Evolutionary conservation across 371 early-diverging fungal genomes (phyloP).

Genomic region (Smittium culicis): DNA sequence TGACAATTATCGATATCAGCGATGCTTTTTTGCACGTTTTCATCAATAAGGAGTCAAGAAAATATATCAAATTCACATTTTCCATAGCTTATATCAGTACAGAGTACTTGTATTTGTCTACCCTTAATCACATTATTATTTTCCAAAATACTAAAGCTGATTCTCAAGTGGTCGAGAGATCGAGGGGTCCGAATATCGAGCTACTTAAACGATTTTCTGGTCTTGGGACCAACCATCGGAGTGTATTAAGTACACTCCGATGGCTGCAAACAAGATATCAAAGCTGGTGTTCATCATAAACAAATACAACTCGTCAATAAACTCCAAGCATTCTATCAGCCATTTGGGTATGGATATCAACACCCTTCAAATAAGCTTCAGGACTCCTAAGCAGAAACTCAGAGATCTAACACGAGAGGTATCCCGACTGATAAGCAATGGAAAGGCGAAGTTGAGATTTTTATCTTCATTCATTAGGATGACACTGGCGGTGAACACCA

Average conservation of each 20-base stretch:
- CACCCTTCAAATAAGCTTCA: neutral
- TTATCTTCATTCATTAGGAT: constrained; percentile 9
- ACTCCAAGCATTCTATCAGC: neutral
- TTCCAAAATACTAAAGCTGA: neutral
- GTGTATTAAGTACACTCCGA: neutral
- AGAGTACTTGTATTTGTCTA: neutral
- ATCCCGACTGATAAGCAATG: neutral
- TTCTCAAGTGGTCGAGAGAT: neutral
- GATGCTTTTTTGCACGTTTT: neutral
- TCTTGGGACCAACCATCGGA: constrained; percentile 2
- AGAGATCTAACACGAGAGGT: neutral
- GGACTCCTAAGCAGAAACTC: neutral
- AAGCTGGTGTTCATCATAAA: neutral
- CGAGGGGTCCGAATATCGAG: neutral
- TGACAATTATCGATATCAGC: neutral
- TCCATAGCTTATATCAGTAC: neutral
- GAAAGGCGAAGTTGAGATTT: neutral
- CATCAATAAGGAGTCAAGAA: neutral
- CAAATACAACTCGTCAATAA: constrained; percentile 21
- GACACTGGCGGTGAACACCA: constrained; percentile 3
- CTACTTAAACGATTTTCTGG: neutral
- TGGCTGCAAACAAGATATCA: neutral
- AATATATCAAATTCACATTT: neutral
- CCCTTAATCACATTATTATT: neutral
- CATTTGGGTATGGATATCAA: neutral